These are phyloP conservation scores for Boechera stricta DNA, from an alignment of 345 rosid genomes.

Conservation along the genomic window DNA sequence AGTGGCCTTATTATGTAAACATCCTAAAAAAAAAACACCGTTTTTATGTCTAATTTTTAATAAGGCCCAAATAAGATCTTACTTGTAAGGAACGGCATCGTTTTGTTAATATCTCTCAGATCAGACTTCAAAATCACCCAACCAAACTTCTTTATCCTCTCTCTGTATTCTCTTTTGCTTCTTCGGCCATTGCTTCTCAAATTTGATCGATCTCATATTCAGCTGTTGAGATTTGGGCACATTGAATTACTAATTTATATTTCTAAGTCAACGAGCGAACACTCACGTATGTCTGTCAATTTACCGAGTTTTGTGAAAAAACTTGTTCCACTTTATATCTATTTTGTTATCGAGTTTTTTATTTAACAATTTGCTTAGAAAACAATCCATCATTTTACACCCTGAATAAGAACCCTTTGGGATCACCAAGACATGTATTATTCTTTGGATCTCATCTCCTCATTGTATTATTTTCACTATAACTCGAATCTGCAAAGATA, in stretches of 20 bases:
- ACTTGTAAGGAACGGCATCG: no score
- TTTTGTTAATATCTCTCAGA: no score
- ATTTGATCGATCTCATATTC: no score
- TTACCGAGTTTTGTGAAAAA: not conserved
- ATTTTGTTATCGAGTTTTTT: not conserved
- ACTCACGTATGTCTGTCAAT: not conserved
- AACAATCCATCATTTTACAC: conserved; percentile 11
- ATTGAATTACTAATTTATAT: no score
- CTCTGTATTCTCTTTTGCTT: no score
- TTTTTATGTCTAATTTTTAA: no score
- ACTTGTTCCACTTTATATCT: not conserved
- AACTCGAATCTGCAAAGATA: conserved; percentile 19
- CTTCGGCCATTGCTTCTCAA: no score
- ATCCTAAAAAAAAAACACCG: not conserved
- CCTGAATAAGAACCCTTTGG: conserved; percentile 26
- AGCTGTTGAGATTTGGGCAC: no score
- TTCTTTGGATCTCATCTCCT: conserved; percentile 17
- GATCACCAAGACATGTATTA: conserved; percentile 22
- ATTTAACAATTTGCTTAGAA: not conserved
- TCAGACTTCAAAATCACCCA: no score
- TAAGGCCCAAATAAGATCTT: no score
- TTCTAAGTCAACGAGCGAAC: not conserved
- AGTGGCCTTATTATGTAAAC: not conserved
- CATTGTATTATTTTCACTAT: conserved; percentile 8
- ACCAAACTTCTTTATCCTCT: no score